These are phyloP conservation scores for Postia placenta DNA, from an alignment of 768 basidiomycete genomes.

Conservation along the genomic window DNA sequence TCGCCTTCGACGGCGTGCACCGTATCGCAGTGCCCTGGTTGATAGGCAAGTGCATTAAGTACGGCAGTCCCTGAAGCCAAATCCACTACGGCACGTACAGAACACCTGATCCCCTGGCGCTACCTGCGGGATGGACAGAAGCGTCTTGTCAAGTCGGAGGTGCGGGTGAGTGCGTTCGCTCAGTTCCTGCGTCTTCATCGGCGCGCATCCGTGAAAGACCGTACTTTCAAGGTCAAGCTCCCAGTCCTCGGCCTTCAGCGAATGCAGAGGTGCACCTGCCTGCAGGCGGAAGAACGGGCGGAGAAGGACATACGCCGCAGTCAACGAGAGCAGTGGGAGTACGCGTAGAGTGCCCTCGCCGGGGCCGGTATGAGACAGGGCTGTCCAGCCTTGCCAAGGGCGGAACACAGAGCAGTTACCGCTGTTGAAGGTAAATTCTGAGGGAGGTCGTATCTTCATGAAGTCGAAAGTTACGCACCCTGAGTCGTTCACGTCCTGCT, in stretches of 20 bases:
- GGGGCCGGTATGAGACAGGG: slow-evolving; percentile 40
- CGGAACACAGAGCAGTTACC: slow-evolving; percentile 21
- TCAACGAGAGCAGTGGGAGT: slow-evolving; percentile 56
- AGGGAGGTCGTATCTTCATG: no score
- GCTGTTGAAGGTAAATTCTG: no score
- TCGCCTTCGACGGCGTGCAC: slow-evolving; percentile 43
- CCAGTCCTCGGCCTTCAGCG: slow-evolving; percentile 20
- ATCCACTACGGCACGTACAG: no score
- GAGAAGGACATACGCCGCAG: slow-evolving; percentile 66
- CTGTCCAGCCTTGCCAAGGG: slow-evolving; percentile 68
- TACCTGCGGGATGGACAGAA: slow-evolving; percentile 64
- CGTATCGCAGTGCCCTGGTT: slow-evolving; percentile 31
- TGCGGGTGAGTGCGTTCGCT: slow-evolving; percentile 59
- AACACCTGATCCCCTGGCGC: slow-evolving; percentile 74
- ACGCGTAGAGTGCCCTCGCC: slow-evolving; percentile 64
- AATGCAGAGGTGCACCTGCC: slow-evolving; percentile 19
- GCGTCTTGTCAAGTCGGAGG: slow-evolving; percentile 49
- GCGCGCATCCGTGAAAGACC: slow-evolving; percentile 21
- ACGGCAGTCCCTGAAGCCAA: no score
- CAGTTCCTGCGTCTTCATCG: slow-evolving; percentile 34
- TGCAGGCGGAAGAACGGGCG: slow-evolving; percentile 69
- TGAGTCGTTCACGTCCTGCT: slow-evolving; percentile 58
- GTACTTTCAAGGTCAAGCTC: slow-evolving; percentile 19
- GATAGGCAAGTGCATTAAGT: no score
- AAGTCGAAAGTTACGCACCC: slow-evolving; percentile 46